Evolutionary conservation across 2,329 filamentous ascomycete genomes (phyloP).

Genomic region (Zasmidium angulare): DNA sequence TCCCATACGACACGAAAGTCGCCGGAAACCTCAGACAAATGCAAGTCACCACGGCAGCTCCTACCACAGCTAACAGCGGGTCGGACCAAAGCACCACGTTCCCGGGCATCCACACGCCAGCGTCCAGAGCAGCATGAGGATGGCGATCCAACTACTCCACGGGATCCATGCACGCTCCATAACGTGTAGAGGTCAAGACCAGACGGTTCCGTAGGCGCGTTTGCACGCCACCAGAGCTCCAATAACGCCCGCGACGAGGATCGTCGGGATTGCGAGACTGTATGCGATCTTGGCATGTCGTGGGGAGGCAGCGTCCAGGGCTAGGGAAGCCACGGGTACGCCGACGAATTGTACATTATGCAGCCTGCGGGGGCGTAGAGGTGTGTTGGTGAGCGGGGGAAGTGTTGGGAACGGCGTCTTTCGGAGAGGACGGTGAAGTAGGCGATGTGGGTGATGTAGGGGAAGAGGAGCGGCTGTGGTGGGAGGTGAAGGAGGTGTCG

Average conservation of each 20-base stretch:
- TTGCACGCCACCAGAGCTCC: conserved; percentile 67
- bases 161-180: conserved; percentile 49
- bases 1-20: conserved; percentile 21
- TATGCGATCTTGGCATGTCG: conserved; percentile 65
- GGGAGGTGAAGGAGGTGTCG: conserved; percentile 38
- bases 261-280: conserved; percentile 68
- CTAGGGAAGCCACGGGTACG: conserved; percentile 61
- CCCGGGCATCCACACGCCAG: conserved; percentile 66
- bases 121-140: conserved; percentile 58
- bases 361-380: conserved; percentile 65
- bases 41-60: conserved; percentile 64
- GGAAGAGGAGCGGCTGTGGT: conserved; percentile 70
- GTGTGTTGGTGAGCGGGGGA: conserved; percentile 59
- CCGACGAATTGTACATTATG: conserved; percentile 67
- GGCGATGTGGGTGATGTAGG: conserved; percentile 63
- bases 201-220: conserved; percentile 55
- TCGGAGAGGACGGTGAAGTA: conserved; percentile 68
- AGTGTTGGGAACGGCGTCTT: conserved; percentile 64
- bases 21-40: conserved; percentile 47
- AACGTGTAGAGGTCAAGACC: not conserved
- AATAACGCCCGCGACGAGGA: conserved; percentile 70
- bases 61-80: conserved; percentile 63
- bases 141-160: conserved; percentile 61
- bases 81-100: conserved; percentile 70
- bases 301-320: conserved; percentile 59